Evolutionary conservation across 257 asterid species (phyloP), one percentile per base, ranked within the genome.

Genomic region (Solanum tarijense): DNA sequence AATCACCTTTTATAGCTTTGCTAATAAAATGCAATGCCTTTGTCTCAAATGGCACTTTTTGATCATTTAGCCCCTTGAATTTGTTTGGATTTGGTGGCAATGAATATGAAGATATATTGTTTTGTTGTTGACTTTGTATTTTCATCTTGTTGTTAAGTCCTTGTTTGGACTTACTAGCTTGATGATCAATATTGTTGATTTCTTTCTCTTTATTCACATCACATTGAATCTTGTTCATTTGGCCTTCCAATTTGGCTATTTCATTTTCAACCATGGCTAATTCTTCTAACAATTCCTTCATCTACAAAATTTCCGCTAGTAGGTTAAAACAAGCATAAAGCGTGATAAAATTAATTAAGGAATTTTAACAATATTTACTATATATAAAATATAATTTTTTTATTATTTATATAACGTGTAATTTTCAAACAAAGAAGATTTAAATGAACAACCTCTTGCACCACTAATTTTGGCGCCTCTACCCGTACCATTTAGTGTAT

Each of bases 1-100:
- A 95, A 71, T 95, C 99, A 75, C 98, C 98, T 87, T 93, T 95
- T 12, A 95, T 95, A 69, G 98, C 98, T 90, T 94, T 96, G 94
- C 89, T 95, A 88, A 96, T 95, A 89, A 96, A 96, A 91, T 94
- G 98, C 89, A 95, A 87, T 32, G 97, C 93, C 91, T 94, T 96
- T 1, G 94, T 92, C 46, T 96, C 97, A 36, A 94, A 96, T 7
- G 92, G 43, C 4, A 83, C 90, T 78, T 90, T 91, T 46, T 91
- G 92, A 14, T 89, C 90, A 25, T 87, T 79, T 82, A 87, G 36
- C 46, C 34, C 83, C 27, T 38, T 66, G n/a, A 6, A 58, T 29
- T 29, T 72, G 79, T 34, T 83, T 25, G 94, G 92, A 85, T 87
- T 85, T 41, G 93, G 93, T 7, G 94, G 93, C 39, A 89, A 91